phyloP scores from a whole-genome alignment of 2,329 filamentous ascomycete genomes.

The Penicillium griseofulvum region DNA sequence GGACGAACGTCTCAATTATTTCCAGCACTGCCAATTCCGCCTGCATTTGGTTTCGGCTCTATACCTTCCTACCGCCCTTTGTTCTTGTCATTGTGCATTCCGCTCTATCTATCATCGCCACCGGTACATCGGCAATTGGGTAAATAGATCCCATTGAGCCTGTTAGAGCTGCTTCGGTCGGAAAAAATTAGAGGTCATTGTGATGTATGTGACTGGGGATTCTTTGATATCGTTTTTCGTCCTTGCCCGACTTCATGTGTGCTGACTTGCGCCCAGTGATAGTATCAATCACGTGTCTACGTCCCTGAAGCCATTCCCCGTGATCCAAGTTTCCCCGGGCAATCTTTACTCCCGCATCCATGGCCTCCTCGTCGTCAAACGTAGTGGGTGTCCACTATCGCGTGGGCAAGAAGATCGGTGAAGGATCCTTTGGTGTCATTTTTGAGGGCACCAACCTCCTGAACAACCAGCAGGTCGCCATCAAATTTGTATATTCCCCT shows the following conservation, averaged over 20 bases:
- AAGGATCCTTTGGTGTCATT: conserved; percentile 97
- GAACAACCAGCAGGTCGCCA: conserved; percentile 98
- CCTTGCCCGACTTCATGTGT: conserved; percentile 2
- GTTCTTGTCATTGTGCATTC: neutral
- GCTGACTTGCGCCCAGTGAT: conserved; percentile 20
- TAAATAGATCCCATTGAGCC: neutral
- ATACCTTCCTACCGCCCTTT: neutral
- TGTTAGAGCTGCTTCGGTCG: neutral
- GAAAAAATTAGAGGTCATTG: conserved; percentile 5
- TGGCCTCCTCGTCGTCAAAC: conserved; percentile 90
- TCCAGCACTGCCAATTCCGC: conserved; percentile 12
- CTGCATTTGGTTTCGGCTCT: neutral
- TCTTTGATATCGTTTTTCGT: neutral
- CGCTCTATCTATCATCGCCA: conserved; percentile 3
- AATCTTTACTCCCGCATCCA: conserved; percentile 36
- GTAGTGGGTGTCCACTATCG: conserved; percentile 98
- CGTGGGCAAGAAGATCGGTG: conserved; percentile 98
- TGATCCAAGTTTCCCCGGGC: conserved; percentile 18
- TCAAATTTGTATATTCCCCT: conserved; percentile 81
- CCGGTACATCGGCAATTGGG: conserved; percentile 4
- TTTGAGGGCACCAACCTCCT: conserved; percentile 98
- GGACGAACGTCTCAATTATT: conserved; percentile 11
- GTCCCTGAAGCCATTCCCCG: conserved; percentile 19
- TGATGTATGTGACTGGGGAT: conserved; percentile 10
- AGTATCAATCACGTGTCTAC: conserved; percentile 19